phyloP scores from a whole-genome alignment of 257 asterid species.

The Parsonsia alboflavescens region DNA sequence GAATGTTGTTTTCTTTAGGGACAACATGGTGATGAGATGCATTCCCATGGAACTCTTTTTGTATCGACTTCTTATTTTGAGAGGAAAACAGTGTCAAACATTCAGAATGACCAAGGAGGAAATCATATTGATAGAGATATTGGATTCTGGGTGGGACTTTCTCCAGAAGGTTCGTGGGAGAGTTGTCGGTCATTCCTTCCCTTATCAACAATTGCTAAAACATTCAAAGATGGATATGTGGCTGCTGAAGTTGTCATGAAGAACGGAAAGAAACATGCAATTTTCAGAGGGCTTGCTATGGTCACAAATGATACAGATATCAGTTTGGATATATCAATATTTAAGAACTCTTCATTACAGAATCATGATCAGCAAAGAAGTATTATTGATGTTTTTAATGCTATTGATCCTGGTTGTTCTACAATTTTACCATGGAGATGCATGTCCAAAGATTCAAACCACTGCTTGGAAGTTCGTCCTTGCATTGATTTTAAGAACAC shows the following conservation, averaged over 20 bases:
- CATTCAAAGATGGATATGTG: constrained; percentile 68
- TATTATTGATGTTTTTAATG: constrained; percentile 37
- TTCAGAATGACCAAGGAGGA: constrained; percentile 40
- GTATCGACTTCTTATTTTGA: constrained; percentile 80
- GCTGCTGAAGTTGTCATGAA: constrained; percentile 77
- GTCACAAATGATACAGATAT: constrained; percentile 83
- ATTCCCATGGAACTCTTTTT: constrained; percentile 49
- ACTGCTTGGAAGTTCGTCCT: constrained; percentile 84
- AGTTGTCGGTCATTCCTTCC: constrained; percentile 94
- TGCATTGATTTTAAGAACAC: constrained; percentile 46
- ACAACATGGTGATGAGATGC: constrained; percentile 40
- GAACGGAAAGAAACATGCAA: constrained; percentile 82
- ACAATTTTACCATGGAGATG: constrained; percentile 81
- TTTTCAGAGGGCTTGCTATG: constrained; percentile 72
- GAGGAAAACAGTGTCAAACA: constrained; percentile 53
- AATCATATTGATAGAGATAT: constrained; percentile 53
- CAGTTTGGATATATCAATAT: constrained; percentile 60
- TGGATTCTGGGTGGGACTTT: constrained; percentile 87
- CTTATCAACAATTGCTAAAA: constrained; percentile 64
- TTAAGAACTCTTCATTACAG: constrained; percentile 34
- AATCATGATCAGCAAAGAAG: constrained; percentile 37
- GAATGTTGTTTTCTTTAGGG: constrained; percentile 46
- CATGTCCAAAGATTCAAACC: constrained; percentile 57
- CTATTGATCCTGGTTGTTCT: constrained; percentile 51
- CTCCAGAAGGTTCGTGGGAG: constrained; percentile 87